Evolutionary conservation across 208 protist genomes (phyloP).

Genomic region (Blechomonas ayalai): DNA sequence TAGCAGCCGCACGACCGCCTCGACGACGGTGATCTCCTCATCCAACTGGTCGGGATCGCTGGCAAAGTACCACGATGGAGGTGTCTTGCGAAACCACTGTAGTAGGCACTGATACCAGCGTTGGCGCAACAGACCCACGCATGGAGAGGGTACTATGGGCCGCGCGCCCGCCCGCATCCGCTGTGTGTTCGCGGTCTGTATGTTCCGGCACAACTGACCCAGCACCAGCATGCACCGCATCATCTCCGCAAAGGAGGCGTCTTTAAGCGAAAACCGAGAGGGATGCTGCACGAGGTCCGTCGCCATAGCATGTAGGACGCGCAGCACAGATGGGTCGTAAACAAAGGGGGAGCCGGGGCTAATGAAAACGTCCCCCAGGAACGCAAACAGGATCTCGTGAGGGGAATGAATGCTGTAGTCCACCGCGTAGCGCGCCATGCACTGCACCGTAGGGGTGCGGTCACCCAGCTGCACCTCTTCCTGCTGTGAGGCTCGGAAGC

Average conservation of each 20-base stretch:
- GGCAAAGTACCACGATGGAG: slow-evolving; percentile 76
- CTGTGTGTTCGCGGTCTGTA: slow-evolving; percentile 46
- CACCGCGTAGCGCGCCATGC: slow-evolving; percentile 10
- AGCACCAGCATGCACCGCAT: slow-evolving; percentile 64
- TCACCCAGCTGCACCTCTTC: slow-evolving; percentile 57
- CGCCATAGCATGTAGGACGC: slow-evolving; percentile 41
- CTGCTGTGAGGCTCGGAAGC: slow-evolving; percentile 27
- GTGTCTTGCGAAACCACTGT: slow-evolving; percentile 76
- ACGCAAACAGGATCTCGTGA: slow-evolving; percentile 68
- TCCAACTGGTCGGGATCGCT: slow-evolving; percentile 29
- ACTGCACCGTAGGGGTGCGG: slow-evolving; percentile 9
- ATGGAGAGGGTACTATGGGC: slow-evolving; percentile 41
- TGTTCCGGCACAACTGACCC: slow-evolving; percentile 36
- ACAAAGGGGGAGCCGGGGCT: slow-evolving; percentile 29
- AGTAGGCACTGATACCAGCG: slow-evolving; percentile 65
- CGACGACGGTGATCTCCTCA: slow-evolving; percentile 40
- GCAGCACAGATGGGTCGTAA: slow-evolving; percentile 46
- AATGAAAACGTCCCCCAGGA: slow-evolving; percentile 59
- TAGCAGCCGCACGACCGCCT: slow-evolving; percentile 47
- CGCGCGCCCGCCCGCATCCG: slow-evolving; percentile 26
- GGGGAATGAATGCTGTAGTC: slow-evolving; percentile 43
- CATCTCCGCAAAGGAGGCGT: slow-evolving; percentile 70
- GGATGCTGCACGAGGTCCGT: slow-evolving; percentile 42
- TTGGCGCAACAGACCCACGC: slow-evolving; percentile 60
- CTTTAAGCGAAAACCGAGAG: slow-evolving; percentile 53